These are phyloP conservation scores for Aspergillus aculeatus DNA, from an alignment of 2,329 filamentous ascomycete species.

Conservation along the genomic window DNA sequence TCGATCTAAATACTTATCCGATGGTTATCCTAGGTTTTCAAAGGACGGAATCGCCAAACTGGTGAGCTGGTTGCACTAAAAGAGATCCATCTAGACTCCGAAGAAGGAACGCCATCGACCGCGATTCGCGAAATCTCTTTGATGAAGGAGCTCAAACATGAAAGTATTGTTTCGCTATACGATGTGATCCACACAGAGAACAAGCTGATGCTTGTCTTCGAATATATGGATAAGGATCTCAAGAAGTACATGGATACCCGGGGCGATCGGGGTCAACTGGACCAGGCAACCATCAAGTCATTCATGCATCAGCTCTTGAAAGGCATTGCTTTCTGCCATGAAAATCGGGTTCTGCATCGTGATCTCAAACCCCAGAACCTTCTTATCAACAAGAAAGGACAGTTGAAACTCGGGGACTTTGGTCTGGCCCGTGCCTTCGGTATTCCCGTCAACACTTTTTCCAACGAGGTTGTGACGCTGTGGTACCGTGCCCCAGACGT, in stretches of 20 bases:
- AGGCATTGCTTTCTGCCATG: constrained; percentile 96
- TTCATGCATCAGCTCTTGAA: constrained; percentile 98
- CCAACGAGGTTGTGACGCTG: constrained; percentile 93
- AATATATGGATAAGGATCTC: constrained; percentile 97
- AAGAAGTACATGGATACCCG: constrained; percentile 98
- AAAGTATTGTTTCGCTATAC: constrained; percentile 95
- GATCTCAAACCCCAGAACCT: constrained; percentile 96
- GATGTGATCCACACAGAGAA: constrained; percentile 99
- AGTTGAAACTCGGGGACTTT: constrained; percentile 92
- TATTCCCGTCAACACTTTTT: constrained; percentile 97
- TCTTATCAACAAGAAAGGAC: constrained; percentile 86
- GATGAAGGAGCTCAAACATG: constrained; percentile 99
- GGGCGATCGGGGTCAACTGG: constrained; percentile 83
- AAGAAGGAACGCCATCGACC: constrained; percentile 95
- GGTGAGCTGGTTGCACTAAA: constrained; percentile 96
- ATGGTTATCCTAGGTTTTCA: constrained; percentile 73
- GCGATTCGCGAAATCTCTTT: constrained; percentile 97
- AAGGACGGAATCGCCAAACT: constrained; percentile 94
- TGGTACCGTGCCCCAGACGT: constrained; percentile 98
- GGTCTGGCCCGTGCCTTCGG: constrained; percentile 91
- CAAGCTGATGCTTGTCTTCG: constrained; percentile 98
- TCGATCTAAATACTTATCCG: constrained; percentile 18
- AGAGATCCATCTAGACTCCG: constrained; percentile 97
- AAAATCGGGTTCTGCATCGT: constrained; percentile 92
- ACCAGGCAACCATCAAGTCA: constrained; percentile 89